Evolutionary conservation across 345 rosid genomes (phyloP), one percentile per base, ranked within the genome.

Genomic region (Aquilaria malaccensis): DNA sequence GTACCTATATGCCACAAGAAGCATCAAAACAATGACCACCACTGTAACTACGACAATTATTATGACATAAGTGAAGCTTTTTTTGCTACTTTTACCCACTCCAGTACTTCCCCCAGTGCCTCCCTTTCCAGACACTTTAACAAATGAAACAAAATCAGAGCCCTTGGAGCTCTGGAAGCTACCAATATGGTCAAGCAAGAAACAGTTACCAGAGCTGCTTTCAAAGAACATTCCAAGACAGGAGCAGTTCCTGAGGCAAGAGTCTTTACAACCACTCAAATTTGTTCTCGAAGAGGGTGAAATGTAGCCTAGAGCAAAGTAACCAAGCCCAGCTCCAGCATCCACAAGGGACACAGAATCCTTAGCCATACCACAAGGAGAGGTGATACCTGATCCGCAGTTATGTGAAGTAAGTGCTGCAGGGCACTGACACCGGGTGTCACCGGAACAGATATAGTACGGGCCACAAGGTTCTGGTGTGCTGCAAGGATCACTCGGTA

Each of bases 181-280:
- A 46, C 99, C 99, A 11, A 94, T 45, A 59, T 72, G 70, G 49
- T 80, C 86, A 68, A 94, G 83, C 77, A 86, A 59, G 78, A 80
- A 94, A 73, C 99, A 94, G 45, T 72, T 74, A 11, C 90, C 81
- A 2, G 96, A 69, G 65, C 77, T 80, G 76, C 74, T 86, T 29
- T 85, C 80, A 66, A 75, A 84, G 76, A 92, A 92, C 67, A 87
- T 56, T 56, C 80, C 96, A 32, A 82, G 77, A 61, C 99, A 94
- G 0, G 99, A 83, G 67, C 97, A 94, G 55, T 94, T 90, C 22
- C 60, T 50, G 4, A 48, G 64, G 74, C 99, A 94, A 37, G 89
- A 77, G 10, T 68, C 67, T 70, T 78, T 81, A 81, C 99, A 94
- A 2, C 86, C 77, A 61, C 73, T 76, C 65, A 94, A 74, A 81